Evolutionary conservation across 768 basidiomycete species (phyloP), one percentile per base, ranked within the genome.

Genomic region (Gloeophyllum trabeum): DNA sequence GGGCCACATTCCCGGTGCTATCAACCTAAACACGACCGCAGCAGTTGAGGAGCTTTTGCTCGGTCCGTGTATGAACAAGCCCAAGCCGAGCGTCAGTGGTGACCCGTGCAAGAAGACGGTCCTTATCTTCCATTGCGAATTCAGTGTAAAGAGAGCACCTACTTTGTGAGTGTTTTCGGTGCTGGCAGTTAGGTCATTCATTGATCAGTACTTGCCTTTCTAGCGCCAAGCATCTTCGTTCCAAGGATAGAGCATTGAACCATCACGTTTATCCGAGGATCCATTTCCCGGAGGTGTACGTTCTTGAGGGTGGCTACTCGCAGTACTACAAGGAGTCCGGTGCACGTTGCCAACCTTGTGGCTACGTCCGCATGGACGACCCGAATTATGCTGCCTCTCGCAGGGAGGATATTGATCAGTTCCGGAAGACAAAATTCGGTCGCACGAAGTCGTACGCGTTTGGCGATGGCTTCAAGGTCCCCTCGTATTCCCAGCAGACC

Each of bases 71-170:
- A 56, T 67, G 47, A 63, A 60, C 43, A 79, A 71, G 58, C 83
- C 85, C 6, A 66, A 60, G 43, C 75, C 83, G 4, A 81, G 79
- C 24, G 67, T 75, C 30, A 92, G 89, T 58, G 85, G 88, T 18
- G 84, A 92, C 50, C 43, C 59, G 0, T 63, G 65, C 12, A 74
- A 71, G 60, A 93, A 93, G 65, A 91, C 84, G 1, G 65, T 98
- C 24, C 63, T 98, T 32, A 73, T 99, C 36, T 98, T 99, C 70
- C 96, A 99, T 56, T 99, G 96, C 66, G 96, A 99, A 62, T 97
- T 97, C 56, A 92, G 88, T 49, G 82, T 76, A 14, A 96, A 96
- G 63, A 73, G 96, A 34, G 96, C 92, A 1, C 96, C 96, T 1
- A 94, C 94, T 6, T 90, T 94, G 93, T 93, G 58, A 64, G 79